Base-by-base conservation (phyloP, 1,139 yeast species). In the Suhomyces terraborum region DNA sequence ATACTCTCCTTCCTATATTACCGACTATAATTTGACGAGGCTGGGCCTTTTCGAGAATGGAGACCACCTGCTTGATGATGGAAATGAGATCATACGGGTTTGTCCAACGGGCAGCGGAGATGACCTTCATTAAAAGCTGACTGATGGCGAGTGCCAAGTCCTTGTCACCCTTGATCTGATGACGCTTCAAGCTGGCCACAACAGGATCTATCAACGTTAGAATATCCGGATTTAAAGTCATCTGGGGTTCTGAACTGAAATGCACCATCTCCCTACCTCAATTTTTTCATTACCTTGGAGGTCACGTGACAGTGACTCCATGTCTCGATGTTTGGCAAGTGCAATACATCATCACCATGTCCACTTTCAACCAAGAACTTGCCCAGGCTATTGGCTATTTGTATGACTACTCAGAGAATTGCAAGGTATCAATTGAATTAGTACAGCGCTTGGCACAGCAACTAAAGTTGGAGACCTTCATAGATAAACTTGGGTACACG, bases 21-120 rank as follows among this genome's bases (percentile, higher is more conserved):
- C 98, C 98, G 39, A 94, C 80, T 8, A 91, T 80, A 51, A 89
- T 82, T 55, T 91, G 96, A 50, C 83, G 73, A 6, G 93, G 91
- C 51, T 80, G 84, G 2, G 91, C 86, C 26, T 70, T 73, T 27
- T 79, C 79, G 32, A 84, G 59, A 18, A 74, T 65, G 31, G 64
- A 67, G 2, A 93, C 94, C 14, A 84, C 77, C 43, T 69, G 67
- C 54, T 94, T 79, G 48, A 93, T 81, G 44, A 85, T 80, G 14
- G 65, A 66, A 33, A 91, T 81, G 50, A 93, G 73, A 48, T 87
- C 89, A 46, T 79, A 82, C 8, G 88, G 80, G 45, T 82, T 79
- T 32, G 79, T 70, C 97, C 98, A 93, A 58, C 96, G 75, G 4
- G 93, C 88, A 3, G 88, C 87, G 0, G 98, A 88, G 16, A 91